Evolutionary conservation across 352 stramenopile genomes (phyloP).

Genomic region (Albugo candida): DNA sequence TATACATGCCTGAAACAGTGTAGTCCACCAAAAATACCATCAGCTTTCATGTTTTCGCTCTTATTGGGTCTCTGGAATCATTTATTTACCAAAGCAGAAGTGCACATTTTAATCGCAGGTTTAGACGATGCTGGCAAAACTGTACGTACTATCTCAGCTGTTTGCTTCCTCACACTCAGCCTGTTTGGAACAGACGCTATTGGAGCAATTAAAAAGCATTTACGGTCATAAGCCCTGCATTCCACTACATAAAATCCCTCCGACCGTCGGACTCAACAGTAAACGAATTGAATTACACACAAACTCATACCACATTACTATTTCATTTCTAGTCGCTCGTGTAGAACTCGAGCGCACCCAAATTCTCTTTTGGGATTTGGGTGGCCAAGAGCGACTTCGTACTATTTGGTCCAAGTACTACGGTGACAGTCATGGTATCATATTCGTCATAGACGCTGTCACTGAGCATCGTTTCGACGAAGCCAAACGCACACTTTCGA

Average conservation of each 20-base stretch:
- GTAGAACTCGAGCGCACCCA: conserved; percentile 69
- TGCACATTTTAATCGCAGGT: conserved; percentile 83
- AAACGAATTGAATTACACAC: conserved; percentile 2
- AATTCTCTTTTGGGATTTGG: conserved; percentile 86
- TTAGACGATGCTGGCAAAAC: conserved; percentile 87
- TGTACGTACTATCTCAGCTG: conserved; percentile 21
- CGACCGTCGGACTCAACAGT: conserved; percentile 83
- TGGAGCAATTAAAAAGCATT: conserved; percentile 82
- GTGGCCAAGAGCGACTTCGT: conserved; percentile 75
- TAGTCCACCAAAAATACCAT: too few relatives aligned
- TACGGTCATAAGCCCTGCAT: conserved; percentile 79
- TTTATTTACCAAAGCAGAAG: conserved; percentile 73
- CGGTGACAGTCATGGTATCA: conserved; percentile 78
- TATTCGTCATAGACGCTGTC: conserved; percentile 82
- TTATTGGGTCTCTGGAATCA: conserved; percentile 63
- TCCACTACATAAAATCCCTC: conserved; percentile 80
- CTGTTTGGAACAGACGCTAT: conserved; percentile 30
- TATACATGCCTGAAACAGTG: too few relatives aligned
- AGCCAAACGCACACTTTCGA: conserved; percentile 69
- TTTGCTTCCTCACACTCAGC: background rate
- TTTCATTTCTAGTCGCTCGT: conserved; percentile 26
- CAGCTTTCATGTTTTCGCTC: conserved; percentile 59
- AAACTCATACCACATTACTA: background rate
- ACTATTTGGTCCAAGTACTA: conserved; percentile 91
- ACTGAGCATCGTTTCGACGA: conserved; percentile 78